Base-by-base conservation (phyloP, 108 stramenopile genomes). In the Pseudonitzschia pungens region DNA sequence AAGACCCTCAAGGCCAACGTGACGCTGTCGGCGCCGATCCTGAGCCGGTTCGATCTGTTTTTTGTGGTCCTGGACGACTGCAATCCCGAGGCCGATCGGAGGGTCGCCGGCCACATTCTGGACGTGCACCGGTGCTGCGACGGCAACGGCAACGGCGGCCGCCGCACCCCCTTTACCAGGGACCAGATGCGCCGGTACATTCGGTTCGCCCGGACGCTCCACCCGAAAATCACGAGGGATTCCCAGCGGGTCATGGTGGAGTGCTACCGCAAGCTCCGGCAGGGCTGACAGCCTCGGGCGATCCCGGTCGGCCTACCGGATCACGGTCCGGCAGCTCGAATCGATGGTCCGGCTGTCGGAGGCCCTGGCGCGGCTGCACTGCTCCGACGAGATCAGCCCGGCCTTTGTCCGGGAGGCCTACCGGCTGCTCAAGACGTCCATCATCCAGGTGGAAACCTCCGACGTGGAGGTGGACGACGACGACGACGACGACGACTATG, bases 61-160 rank as follows among this genome's bases (percentile, higher is more conserved):
- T 99, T 99, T 84, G 96, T 99, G 16, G 96, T 99, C 16, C 73
- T 99, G 33, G 99, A 99, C 78, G 99, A 99, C 70, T 98, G 97
- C 71, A 93, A 97, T 69, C 96, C 97, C 16, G 86, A 88, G 20
- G 75, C 94, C 8, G 99, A 99, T 77, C 85, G 87, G 50, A 86
- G 79, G 69, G 97, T 99, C 50, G 97, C 97, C 42, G 75, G 89
- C 56, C 98, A 99, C 81, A 99, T 99, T 81, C 74, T 99, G 41
- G 87, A 92, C 36, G 97, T 98, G 5, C 97, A 98, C 63, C 80
- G 89, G 41, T 90, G 89, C 53, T 76, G 87, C 31, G 14, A 62
- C 36, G 14, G 33, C 62, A 24, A 42, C 15, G 32, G 11, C 32
- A 27, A n/a, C 2, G 26, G 24, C 54, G 2, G 10, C 10, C 72